These are phyloP conservation scores for Cryomyces antarcticus DNA, from an alignment of 495 filamentous ascomycete species.

Conservation along the genomic window DNA sequence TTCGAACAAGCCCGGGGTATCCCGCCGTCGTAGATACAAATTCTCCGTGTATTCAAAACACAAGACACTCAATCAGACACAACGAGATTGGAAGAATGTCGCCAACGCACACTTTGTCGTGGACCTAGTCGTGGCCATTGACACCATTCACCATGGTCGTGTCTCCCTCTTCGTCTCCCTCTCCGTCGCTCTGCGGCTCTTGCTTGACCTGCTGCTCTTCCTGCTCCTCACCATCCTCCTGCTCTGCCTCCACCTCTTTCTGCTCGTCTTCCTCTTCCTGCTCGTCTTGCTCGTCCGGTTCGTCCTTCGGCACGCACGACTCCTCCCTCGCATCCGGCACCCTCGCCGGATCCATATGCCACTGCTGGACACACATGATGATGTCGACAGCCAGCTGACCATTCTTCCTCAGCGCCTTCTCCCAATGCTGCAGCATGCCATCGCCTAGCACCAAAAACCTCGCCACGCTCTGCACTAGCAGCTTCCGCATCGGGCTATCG, in stretches of 20 bases:
- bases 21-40: too few relatives aligned
- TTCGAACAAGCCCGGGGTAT: too few relatives aligned
- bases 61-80: too few relatives aligned
- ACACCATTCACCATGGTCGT: background rate
- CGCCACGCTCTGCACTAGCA: conserved; percentile 25
- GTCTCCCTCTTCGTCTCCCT: background rate
- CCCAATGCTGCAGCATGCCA: conserved; percentile 27
- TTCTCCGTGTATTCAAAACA: too few relatives aligned
- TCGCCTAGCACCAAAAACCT: conserved; percentile 19
- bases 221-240: conserved; percentile 7
- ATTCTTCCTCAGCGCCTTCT: conserved; percentile 27
- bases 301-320: too few relatives aligned
- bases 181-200: background rate
- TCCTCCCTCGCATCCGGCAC: conserved; percentile 26
- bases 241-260: conserved; percentile 7
- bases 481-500: conserved; percentile 25
- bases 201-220: background rate
- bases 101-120: background rate
- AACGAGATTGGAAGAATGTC: too few relatives aligned
- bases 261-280: conserved; percentile 13
- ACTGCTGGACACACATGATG: conserved; percentile 26
- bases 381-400: conserved; percentile 29
- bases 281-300: conserved; percentile 13
- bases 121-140: background rate
- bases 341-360: conserved; percentile 21